phyloP scores from a whole-genome alignment of 1,139 yeast species.

The Kurtzmaniella quercitrusa region DNA sequence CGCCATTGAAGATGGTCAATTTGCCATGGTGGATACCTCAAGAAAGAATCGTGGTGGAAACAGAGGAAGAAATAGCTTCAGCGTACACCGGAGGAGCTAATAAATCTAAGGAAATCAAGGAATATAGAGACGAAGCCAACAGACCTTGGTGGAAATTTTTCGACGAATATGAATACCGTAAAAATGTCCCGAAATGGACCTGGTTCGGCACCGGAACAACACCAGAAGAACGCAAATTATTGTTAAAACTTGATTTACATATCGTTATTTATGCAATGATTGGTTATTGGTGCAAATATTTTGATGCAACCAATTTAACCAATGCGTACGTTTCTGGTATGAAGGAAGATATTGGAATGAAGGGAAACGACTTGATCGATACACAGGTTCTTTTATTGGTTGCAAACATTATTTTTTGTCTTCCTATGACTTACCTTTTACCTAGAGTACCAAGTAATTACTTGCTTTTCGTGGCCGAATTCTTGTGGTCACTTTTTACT shows the following conservation, averaged over 20 bases:
- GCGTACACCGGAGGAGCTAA: background rate
- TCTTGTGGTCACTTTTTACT: conserved; percentile 24
- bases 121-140: conserved; percentile 28
- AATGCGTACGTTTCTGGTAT: conserved; percentile 30
- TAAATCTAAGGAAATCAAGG: conserved; percentile 11
- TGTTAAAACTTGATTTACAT: conserved; percentile 22
- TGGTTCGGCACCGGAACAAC: conserved; percentile 19
- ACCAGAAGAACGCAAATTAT: conserved; percentile 19
- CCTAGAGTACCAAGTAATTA: conserved; percentile 22
- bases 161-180: conserved; percentile 28
- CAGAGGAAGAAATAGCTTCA: conserved; percentile 6
- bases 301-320: conserved; percentile 20
- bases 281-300: conserved; percentile 25
- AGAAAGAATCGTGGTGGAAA: conserved; percentile 6
- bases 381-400: conserved; percentile 24
- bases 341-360: conserved; percentile 23
- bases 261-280: conserved; percentile 23
- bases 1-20: conserved; percentile 1
- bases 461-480: conserved; percentile 19
- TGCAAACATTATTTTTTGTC: conserved; percentile 23
- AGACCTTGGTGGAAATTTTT: conserved; percentile 29
- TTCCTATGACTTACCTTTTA: conserved; percentile 21
- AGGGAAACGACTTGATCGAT: conserved; percentile 26
- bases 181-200: conserved; percentile 19
- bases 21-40: conserved; percentile 8